A percentile compares a stretch with the other conserved stretches of the same genome.
Conservation (phyloP, 2,329 filamentous ascomycete genomes). For the Arthrobotrys sinensis region DNA sequence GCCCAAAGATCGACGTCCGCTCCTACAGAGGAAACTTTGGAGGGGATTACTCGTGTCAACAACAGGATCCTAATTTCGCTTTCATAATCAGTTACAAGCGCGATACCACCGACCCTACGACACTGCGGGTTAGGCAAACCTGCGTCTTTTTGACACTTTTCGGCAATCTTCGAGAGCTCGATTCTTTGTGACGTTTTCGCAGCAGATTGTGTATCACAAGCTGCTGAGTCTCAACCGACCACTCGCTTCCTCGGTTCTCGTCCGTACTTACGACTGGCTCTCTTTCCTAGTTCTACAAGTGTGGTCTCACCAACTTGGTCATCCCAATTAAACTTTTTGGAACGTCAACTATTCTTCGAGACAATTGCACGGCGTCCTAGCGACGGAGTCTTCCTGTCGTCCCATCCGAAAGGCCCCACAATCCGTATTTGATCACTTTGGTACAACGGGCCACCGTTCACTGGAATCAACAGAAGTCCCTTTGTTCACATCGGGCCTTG, state of each 20-base stretch:
- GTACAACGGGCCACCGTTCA: not conserved
- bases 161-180: constrained; percentile 43
- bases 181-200: constrained; percentile 49
- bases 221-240: constrained; percentile 55
- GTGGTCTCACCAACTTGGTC: constrained; percentile 61
- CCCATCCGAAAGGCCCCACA: constrained; percentile 1
- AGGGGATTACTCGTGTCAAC: constrained; percentile 35
- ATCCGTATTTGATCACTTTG: constrained; percentile 10
- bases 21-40: constrained; percentile 55
- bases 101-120: constrained; percentile 35
- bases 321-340: constrained; percentile 54
- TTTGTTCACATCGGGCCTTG: constrained; percentile 29
- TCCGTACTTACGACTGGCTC: constrained; percentile 28
- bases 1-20: constrained; percentile 16
- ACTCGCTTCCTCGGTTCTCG: constrained; percentile 60
- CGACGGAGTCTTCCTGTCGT: constrained; percentile 15
- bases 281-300: constrained; percentile 54
- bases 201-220: constrained; percentile 59
- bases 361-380: constrained; percentile 14
- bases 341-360: constrained; percentile 41
- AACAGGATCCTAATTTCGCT: constrained; percentile 54
- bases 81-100: constrained; percentile 38
- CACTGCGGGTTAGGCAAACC: constrained; percentile 33
- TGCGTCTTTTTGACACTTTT: constrained; percentile 48
- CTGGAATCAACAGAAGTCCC: constrained; percentile 2